A percentile compares a stretch with the other conserved stretches of the same genome.
phyloP scores from a whole-genome alignment of 106 monocot species.

The Allium fistulosum region DNA sequence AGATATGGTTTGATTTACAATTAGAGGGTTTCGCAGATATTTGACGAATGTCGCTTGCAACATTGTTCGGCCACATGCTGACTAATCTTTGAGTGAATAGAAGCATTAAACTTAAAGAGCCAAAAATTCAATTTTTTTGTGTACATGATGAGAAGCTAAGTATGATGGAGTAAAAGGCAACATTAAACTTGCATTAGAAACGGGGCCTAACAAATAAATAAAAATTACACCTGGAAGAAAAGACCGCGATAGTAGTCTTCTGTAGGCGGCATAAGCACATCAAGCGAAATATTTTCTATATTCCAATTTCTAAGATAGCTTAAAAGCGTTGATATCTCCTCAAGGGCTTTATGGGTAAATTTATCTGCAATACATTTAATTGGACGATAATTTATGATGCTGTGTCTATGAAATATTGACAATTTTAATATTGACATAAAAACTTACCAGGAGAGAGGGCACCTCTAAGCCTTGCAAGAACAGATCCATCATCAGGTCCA shows the following conservation, averaged over 20 bases:
- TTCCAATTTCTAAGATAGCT: slow-evolving; percentile 71
- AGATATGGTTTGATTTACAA: no score
- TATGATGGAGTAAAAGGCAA: no score
- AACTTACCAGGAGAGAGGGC: slow-evolving; percentile 69
- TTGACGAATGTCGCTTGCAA: no score
- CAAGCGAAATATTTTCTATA: slow-evolving; percentile 60
- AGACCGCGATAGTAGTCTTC: slow-evolving; percentile 58
- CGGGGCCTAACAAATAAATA: no score
- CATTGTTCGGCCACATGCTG: no score
- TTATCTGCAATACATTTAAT: slow-evolving; percentile 36
- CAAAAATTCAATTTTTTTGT: no score
- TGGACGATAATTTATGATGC: background rate
- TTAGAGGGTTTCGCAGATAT: no score
- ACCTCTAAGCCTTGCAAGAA: slow-evolving; percentile 88
- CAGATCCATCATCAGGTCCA: slow-evolving; percentile 61
- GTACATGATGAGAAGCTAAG: no score
- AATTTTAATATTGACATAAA: background rate
- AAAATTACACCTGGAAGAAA: slow-evolving; percentile 63
- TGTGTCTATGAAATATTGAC: background rate
- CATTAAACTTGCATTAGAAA: no score
- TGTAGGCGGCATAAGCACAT: slow-evolving; percentile 84
- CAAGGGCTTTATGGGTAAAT: slow-evolving; percentile 62
- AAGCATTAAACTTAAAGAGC: no score
- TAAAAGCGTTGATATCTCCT: slow-evolving; percentile 74
- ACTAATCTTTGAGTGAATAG: no score